A percentile compares a stretch with the other conserved stretches of the same genome.
These are phyloP conservation scores for Lonicera japonica DNA, from an alignment of 129 eudicot species.

Conservation along the genomic window DNA sequence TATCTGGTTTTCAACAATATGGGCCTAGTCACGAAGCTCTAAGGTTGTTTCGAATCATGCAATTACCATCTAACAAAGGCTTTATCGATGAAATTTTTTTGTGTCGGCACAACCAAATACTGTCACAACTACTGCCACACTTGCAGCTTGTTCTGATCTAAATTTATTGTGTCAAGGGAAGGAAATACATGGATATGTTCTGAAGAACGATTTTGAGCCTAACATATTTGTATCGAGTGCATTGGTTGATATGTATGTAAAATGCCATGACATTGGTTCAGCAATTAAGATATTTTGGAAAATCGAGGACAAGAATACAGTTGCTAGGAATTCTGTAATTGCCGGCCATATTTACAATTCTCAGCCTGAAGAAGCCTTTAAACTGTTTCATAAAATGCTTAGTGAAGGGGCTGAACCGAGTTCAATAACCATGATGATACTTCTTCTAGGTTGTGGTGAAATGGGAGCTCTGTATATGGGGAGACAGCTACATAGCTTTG, in stretches of 20 bases:
- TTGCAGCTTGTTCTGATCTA: slow-evolving; percentile 39
- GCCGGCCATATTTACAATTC: slow-evolving; percentile 14
- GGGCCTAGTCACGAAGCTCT: slow-evolving; percentile 23
- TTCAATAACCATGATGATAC: slow-evolving; percentile 17
- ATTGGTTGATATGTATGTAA: slow-evolving; percentile 35
- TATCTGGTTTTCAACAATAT: slow-evolving; percentile 22
- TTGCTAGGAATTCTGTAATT: slow-evolving; percentile 34
- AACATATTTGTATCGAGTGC: slow-evolving; percentile 28
- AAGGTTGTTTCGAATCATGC: slow-evolving; percentile 22
- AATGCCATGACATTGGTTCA: slow-evolving; percentile 23
- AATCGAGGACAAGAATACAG: slow-evolving; percentile 14
- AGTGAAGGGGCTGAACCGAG: slow-evolving; percentile 17
- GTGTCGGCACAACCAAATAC: slow-evolving; percentile 13
- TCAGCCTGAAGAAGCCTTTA: slow-evolving; percentile 11
- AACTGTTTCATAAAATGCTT: slow-evolving; percentile 14
- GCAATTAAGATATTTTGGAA: slow-evolving; percentile 27
- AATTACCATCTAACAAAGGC: slow-evolving; percentile 5
- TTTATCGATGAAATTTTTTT: neutral
- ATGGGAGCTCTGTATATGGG: neutral
- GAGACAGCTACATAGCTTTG: neutral
- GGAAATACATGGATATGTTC: slow-evolving; percentile 31
- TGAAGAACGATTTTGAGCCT: slow-evolving; percentile 23
- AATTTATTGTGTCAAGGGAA: slow-evolving; percentile 22
- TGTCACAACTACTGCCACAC: slow-evolving; percentile 23
- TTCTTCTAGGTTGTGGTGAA: slow-evolving; percentile 3